Evolutionary conservation across 2,329 filamentous ascomycete genomes (phyloP).

Genomic region (Ascochyta lentis): DNA sequence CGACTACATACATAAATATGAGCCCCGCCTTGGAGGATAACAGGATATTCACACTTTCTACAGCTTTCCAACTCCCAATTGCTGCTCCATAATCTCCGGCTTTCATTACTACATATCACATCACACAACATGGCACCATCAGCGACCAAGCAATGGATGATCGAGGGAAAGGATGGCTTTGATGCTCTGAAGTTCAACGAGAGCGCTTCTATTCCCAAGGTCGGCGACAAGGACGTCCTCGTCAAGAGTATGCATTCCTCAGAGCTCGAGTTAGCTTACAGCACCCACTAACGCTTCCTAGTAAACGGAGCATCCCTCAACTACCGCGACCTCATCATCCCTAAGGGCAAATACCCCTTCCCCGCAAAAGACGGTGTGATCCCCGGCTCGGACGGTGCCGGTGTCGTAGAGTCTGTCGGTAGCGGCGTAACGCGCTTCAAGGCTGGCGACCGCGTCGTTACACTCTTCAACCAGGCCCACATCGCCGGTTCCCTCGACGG

Average conservation of each 20-base stretch:
- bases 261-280: neutral
- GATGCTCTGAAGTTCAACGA: conserved; percentile 65
- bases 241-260: conserved; percentile 61
- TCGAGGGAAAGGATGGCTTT: conserved; percentile 64
- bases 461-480: conserved; percentile 68
- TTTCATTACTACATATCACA: neutral
- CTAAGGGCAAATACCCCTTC: conserved; percentile 56
- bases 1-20: conserved; percentile 17
- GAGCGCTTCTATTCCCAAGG: conserved; percentile 60
- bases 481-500: conserved; percentile 57
- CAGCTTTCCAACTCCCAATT: neutral
- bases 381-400: conserved; percentile 61
- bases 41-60: neutral
- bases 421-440: conserved; percentile 63
- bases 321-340: conserved; percentile 58
- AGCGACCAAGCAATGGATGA: conserved; percentile 64
- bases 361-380: conserved; percentile 50
- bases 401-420: conserved; percentile 61
- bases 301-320: conserved; percentile 58
- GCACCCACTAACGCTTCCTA: conserved; percentile 27
- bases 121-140: conserved; percentile 47
- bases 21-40: neutral
- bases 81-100: neutral
- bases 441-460: conserved; percentile 65
- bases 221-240: conserved; percentile 75